These are phyloP conservation scores for Myriosclerotinia curreyana DNA, from an alignment of 2,329 filamentous ascomycete genomes.

Conservation along the genomic window DNA sequence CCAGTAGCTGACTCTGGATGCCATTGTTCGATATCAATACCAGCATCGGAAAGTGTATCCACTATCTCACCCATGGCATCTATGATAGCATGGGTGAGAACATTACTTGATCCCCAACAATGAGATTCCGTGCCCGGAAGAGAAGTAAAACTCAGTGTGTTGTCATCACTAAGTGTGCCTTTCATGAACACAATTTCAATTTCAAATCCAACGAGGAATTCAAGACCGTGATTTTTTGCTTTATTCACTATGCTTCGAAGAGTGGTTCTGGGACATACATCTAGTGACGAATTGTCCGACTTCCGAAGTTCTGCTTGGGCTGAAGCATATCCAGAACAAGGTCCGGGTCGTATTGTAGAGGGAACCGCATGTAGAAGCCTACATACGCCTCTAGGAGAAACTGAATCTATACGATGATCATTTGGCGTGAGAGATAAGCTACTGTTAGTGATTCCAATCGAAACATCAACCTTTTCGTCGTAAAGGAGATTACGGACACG, in stretches of 20 bases:
- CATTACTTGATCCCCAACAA: slow-evolving; percentile 66
- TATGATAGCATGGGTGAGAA: slow-evolving; percentile 55
- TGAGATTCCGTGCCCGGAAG: slow-evolving; percentile 59
- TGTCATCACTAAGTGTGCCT: slow-evolving; percentile 37
- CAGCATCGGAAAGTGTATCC: slow-evolving; percentile 53
- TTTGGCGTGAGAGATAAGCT: slow-evolving; percentile 65
- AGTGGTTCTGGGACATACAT: slow-evolving; percentile 63
- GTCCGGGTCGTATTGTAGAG: slow-evolving; percentile 57
- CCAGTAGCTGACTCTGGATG: slow-evolving; percentile 16
- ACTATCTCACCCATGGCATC: slow-evolving; percentile 65
- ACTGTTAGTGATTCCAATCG: slow-evolving; percentile 61
- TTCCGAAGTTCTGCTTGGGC: slow-evolving; percentile 66
- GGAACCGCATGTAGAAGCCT: slow-evolving; percentile 65
- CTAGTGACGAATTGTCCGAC: slow-evolving; percentile 49
- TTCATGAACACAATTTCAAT: slow-evolving; percentile 72
- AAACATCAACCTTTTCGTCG: slow-evolving; percentile 38
- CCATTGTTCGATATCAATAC: slow-evolving; percentile 18
- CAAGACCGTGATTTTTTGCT: slow-evolving; percentile 52
- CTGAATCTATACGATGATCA: slow-evolving; percentile 55
- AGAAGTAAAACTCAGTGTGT: slow-evolving; percentile 41
- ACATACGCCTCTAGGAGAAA: slow-evolving; percentile 61
- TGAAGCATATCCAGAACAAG: slow-evolving; percentile 58
- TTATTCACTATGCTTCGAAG: slow-evolving; percentile 54
- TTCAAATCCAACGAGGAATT: slow-evolving; percentile 73
- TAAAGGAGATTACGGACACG: slow-evolving; percentile 48